Evolutionary conservation across 2,329 filamentous ascomycete species (phyloP).

Genomic region (Colletotrichum sp.): DNA sequence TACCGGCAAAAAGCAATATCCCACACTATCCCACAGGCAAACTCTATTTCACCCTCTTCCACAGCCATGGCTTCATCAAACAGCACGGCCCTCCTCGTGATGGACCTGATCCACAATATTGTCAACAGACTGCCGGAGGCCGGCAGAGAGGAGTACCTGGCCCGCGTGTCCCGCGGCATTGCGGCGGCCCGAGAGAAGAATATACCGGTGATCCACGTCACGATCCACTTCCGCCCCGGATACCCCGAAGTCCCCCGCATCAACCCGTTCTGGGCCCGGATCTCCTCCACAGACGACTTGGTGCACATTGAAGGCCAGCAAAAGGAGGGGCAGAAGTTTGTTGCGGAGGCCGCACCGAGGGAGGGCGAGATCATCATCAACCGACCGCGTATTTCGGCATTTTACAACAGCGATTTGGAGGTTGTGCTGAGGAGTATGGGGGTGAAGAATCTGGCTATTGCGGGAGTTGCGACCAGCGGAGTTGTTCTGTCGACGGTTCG

Average conservation of each 20-base stretch:
- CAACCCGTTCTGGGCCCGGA: neutral
- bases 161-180: neutral
- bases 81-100: neutral
- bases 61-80: neutral
- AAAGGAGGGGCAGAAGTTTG: neutral
- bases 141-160: neutral
- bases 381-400: neutral
- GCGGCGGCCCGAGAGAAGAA: neutral
- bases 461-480: neutral
- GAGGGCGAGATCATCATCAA: neutral
- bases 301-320: neutral
- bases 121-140: neutral
- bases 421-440: neutral
- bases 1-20: neutral
- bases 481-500: neutral
- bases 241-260: neutral
- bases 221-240: neutral
- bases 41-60: neutral
- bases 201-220: neutral
- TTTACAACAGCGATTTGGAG: neutral
- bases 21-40: neutral
- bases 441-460: neutral
- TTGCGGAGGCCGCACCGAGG: neutral
- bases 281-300: neutral
- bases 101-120: neutral